phyloP scores from a whole-genome alignment of 805 yeast genomes.

The Kazachstania psychrophila region DNA sequence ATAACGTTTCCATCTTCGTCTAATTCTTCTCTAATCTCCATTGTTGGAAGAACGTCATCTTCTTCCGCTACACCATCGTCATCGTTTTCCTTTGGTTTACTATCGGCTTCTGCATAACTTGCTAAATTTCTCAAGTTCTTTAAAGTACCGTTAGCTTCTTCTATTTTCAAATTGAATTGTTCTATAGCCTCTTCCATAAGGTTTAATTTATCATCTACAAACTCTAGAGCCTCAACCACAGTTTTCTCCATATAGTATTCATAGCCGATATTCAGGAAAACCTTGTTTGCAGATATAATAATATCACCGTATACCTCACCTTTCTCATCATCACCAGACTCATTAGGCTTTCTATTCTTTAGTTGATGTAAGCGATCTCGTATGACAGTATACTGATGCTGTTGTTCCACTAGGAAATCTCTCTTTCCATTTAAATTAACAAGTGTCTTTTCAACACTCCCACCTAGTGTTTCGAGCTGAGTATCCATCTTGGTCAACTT shows the following conservation, averaged over 20 bases:
- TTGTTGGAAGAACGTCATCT: slow-evolving; percentile 43
- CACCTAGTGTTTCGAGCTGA: slow-evolving; percentile 10
- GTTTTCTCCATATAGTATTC: slow-evolving; percentile 28
- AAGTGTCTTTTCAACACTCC: slow-evolving; percentile 18
- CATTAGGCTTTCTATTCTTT: slow-evolving; percentile 3
- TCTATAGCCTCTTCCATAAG: slow-evolving; percentile 33
- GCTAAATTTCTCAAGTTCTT: slow-evolving; percentile 13
- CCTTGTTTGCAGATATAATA: slow-evolving; percentile 18
- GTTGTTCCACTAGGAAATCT: slow-evolving; percentile 24
- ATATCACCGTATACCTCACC: slow-evolving; percentile 28
- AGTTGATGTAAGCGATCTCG: slow-evolving; percentile 9
- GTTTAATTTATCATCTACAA: slow-evolving; percentile 18
- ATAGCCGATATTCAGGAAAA: slow-evolving; percentile 25
- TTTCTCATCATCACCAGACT: slow-evolving; percentile 4
- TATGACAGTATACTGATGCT: slow-evolving; percentile 17
- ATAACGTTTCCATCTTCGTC: slow-evolving; percentile 77
- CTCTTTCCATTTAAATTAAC: slow-evolving; percentile 16
- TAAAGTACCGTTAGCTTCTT: slow-evolving; percentile 33
- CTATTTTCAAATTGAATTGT: slow-evolving; percentile 34
- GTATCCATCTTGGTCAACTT: slow-evolving; percentile 9
- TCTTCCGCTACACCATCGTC: slow-evolving; percentile 5
- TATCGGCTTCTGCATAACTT: neutral
- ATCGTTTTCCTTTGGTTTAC: neutral
- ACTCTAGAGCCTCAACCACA: slow-evolving; percentile 16
- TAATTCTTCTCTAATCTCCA: slow-evolving; percentile 77